Base-by-base conservation (phyloP, 1,139 yeast genomes). In the Debaryomyces subglobosus region DNA sequence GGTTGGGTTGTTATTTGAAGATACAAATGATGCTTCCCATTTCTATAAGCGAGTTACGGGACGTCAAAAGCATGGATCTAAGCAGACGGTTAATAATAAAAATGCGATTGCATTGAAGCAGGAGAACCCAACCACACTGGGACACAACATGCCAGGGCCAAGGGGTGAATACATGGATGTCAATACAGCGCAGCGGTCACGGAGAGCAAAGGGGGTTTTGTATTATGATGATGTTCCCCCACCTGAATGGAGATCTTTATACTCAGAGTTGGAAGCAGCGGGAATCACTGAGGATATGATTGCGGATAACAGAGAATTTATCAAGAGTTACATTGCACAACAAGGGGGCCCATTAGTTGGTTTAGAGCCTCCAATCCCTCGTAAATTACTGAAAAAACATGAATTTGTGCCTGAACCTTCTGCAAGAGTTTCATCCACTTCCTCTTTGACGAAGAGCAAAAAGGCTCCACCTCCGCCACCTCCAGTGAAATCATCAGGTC, bases 241-340 rank as follows among this genome's bases (percentile, higher is more conserved):
- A 6, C 86, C 88, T 4, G 96, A 89, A 64, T 89, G 96, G 96
- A 69, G 92, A 42, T 75, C 87, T 1, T 75, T 90, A 48, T 88
- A 89, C 55, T 72, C 81, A 5, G 94, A 87, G 61, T 74, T 90
- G 49, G 95, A 85, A 34, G 75, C 81, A 18, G 87, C 88, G 46
- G 97, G 96, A 0, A 89, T 90, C 49, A 69, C 91, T 0, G 96
- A 89, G 60, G 96, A 89, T 58, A 87, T 88, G 92, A 89, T 90
- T 65, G 95, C 94, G 1, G 95, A 88, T 51, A 88, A 89, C 61
- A 76, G 91, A 53, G 89, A 86, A 53, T 89, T 89, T 62, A 89
- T 89, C 57, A 89, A 88, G 64, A 85, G 84, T 49, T 89, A 87
- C 60, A 87, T 89, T 53, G 71, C 84, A 6, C 76, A 85, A 59